Evolutionary conservation across 129 eudicot genomes (phyloP).

Genomic region (Rutidosis leptorrhynchoides): DNA sequence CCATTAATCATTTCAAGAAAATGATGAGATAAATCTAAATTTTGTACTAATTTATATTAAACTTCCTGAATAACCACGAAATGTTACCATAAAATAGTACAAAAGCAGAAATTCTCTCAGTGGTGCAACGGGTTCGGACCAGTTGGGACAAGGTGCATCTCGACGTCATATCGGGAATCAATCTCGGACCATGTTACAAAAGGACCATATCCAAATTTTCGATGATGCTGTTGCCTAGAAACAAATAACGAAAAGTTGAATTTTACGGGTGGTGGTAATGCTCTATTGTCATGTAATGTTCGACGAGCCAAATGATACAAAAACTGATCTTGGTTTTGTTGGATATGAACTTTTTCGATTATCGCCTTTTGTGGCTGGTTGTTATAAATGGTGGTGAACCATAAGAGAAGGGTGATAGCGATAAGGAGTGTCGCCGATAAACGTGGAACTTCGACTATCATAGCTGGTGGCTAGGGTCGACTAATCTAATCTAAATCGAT

Average conservation of each 20-base stretch:
- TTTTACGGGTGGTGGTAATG: conserved; percentile 14
- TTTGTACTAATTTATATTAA: too few species aligned
- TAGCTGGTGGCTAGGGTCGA: conserved; percentile 29
- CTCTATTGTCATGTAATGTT: conserved; percentile 1
- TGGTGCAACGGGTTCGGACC: conserved; percentile 41
- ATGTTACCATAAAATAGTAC: conserved; percentile 8
- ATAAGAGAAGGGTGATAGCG: conserved; percentile 21
- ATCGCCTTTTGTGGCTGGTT: conserved; percentile 3
- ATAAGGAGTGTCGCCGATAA: conserved; percentile 18
- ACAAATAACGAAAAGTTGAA: conserved; percentile 26
- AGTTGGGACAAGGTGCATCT: conserved; percentile 39
- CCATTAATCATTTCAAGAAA: too few species aligned
- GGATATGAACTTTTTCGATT: conserved; percentile 3
- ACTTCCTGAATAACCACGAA: conserved; percentile 2
- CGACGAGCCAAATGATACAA: neutral
- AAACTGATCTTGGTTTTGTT: conserved; percentile 6
- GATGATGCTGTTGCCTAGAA: conserved; percentile 29
- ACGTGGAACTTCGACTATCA: conserved; percentile 34
- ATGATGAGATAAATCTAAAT: too few species aligned
- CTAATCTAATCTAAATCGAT: too few species aligned
- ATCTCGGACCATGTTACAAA: neutral
- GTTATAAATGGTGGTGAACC: conserved; percentile 20
- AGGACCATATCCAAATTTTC: conserved; percentile 9
- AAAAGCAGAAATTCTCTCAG: conserved; percentile 12
- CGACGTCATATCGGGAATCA: conserved; percentile 31